A percentile compares a stretch with the other conserved stretches of the same genome.
phyloP scores from a whole-genome alignment of 371 early-diverging fungal species.

The Mortierella sp. region DNA sequence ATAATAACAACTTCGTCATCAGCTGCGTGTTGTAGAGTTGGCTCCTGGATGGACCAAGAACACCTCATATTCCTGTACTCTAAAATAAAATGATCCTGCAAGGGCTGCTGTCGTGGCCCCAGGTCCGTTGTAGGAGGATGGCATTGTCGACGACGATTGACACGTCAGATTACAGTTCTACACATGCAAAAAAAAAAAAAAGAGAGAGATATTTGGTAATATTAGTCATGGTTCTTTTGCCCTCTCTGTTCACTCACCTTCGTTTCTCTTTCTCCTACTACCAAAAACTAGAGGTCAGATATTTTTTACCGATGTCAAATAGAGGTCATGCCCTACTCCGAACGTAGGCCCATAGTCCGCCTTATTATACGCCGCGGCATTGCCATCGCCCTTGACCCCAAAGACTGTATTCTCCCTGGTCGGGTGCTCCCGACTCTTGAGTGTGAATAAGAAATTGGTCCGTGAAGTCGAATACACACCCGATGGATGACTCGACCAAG shows the following conservation, averaged over 20 bases:
- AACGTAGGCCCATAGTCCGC: slow-evolving; percentile 48
- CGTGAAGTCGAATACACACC: slow-evolving; percentile 46
- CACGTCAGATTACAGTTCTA: slow-evolving; percentile 44
- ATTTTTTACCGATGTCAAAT: slow-evolving; percentile 31
- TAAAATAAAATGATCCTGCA: slow-evolving; percentile 39
- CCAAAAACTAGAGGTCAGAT: not conserved
- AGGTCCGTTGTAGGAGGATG: slow-evolving; percentile 30
- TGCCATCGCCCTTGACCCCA: slow-evolving; percentile 38
- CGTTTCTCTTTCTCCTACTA: too few species aligned
- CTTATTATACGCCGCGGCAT: slow-evolving; percentile 41
- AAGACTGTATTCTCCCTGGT: slow-evolving; percentile 26
- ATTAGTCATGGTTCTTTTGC: too few species aligned
- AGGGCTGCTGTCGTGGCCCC: slow-evolving; percentile 27
- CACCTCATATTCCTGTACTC: slow-evolving; percentile 46
- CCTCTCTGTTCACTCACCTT: too few species aligned
- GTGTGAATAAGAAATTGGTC: slow-evolving; percentile 40
- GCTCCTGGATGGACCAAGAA: slow-evolving; percentile 25
- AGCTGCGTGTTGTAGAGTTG: not conserved
- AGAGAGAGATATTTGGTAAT: not conserved
- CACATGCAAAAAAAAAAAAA: not conserved
- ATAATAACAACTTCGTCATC: too few species aligned
- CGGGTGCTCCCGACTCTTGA: slow-evolving; percentile 28
- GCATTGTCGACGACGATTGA: slow-evolving; percentile 40
- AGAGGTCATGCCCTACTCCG: slow-evolving; percentile 49
- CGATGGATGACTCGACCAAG: slow-evolving; percentile 48